These are phyloP conservation scores for Komagataella ulmi DNA, from an alignment of 805 yeast species.

Conservation along the genomic window DNA sequence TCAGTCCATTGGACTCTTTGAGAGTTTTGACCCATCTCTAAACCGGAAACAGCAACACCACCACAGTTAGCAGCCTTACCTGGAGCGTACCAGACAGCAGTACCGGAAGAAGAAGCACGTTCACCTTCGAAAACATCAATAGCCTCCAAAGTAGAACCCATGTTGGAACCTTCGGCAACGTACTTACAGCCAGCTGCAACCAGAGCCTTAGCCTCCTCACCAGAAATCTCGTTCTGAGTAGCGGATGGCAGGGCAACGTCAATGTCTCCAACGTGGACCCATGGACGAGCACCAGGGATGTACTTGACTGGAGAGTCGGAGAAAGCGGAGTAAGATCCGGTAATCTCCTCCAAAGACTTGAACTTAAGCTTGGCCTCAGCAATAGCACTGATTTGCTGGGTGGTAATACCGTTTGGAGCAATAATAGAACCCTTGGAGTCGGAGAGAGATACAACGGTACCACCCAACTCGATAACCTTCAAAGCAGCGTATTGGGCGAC, in stretches of 20 bases:
- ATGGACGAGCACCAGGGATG: constrained; percentile 91
- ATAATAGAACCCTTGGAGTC: constrained; percentile 90
- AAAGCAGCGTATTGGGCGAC: constrained; percentile 99
- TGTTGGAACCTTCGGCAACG: constrained; percentile 98
- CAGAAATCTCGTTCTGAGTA: constrained; percentile 95
- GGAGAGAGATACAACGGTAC: constrained; percentile 83
- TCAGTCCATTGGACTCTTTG: constrained; percentile 83
- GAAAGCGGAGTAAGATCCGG: constrained; percentile 44
- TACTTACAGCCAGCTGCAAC: constrained; percentile 83
- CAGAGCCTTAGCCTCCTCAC: constrained; percentile 91
- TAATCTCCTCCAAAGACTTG: constrained; percentile 60
- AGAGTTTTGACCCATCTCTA: constrained; percentile 99
- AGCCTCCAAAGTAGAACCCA: constrained; percentile 98
- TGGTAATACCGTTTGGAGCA: constrained; percentile 68
- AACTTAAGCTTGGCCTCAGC: constrained; percentile 70
- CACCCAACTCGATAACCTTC: constrained; percentile 95
- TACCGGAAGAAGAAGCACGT: constrained; percentile 31
- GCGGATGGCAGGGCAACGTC: constrained; percentile 98
- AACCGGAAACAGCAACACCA: constrained; percentile 98
- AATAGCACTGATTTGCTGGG: constrained; percentile 66
- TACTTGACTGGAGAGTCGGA: constrained; percentile 53
- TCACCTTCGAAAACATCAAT: constrained; percentile 85
- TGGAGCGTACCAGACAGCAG: constrained; percentile 93
- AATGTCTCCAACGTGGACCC: constrained; percentile 83
- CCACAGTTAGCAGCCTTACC: constrained; percentile 99